A percentile compares a stretch with the other conserved stretches of the same genome.
phyloP scores from a whole-genome alignment of 2,329 filamentous ascomycete species.

The Colletotrichum sp. region DNA sequence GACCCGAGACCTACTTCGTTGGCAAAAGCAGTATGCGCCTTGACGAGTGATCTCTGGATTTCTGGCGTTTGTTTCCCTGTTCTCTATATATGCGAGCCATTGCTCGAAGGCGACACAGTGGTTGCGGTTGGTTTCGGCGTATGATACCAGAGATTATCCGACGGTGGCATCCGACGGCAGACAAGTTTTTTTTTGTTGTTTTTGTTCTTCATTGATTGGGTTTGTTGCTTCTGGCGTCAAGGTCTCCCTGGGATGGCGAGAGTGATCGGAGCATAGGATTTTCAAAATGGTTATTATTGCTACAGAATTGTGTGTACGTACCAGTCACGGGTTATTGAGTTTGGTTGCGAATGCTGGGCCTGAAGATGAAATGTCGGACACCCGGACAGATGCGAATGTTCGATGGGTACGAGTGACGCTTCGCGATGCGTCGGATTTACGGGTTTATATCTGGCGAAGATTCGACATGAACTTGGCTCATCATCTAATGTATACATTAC shows the following conservation, averaged over 20 bases:
- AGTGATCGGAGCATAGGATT: neutral
- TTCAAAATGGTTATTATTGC: neutral
- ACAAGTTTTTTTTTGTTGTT: neutral
- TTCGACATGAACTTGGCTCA: neutral
- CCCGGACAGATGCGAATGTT: neutral
- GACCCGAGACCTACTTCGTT: conserved; percentile 80
- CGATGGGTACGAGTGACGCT: neutral
- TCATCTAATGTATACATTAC: conserved; percentile 9
- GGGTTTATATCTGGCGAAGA: neutral
- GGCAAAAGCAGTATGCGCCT: conserved; percentile 74
- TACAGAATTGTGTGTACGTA: neutral
- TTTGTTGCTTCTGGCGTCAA: conserved; percentile 3
- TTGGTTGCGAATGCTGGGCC: neutral
- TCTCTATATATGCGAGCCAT: conserved; percentile 1
- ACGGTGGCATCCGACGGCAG: neutral
- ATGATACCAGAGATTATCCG: conserved; percentile 11
- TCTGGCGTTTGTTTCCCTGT: conserved; percentile 52
- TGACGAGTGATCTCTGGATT: conserved; percentile 17
- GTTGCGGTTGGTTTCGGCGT: conserved; percentile 1
- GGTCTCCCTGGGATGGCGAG: neutral
- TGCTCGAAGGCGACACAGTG: neutral
- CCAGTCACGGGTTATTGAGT: neutral
- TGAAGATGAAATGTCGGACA: neutral
- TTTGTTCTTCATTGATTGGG: neutral
- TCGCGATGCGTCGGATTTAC: neutral